Evolutionary conservation across 2,329 filamentous ascomycete species (phyloP), one percentile per base, ranked within the genome.

Genomic region (Ophiostoma perfectum): DNA sequence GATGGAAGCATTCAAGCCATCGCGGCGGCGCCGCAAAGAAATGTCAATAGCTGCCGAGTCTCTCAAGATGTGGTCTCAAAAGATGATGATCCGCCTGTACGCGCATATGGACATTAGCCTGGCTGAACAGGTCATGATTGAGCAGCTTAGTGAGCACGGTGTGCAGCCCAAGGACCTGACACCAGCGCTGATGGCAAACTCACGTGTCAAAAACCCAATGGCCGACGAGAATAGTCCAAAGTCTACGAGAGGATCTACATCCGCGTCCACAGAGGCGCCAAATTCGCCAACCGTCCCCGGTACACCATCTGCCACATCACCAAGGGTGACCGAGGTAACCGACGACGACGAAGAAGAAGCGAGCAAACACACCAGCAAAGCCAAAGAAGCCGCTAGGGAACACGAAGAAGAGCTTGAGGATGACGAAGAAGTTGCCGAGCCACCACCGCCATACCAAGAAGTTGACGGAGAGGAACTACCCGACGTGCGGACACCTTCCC

Each of bases 121-220:
- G 36, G 89, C 86, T 14, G 95, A 99, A 78, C 95, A 99, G 81
- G 83, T 99, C 77, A 99, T 99, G 95, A 97, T 99, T 73, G 95
- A 99, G 80, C 95, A 99, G 78, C 83, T 99, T 69, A 90, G 91
- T 12, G 91, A 95, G 69, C 95, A 99, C 78, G 95, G 94, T 4
- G 93, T 99, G 6, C 83, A 92, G 71, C 90, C 95, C 0, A 81
- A 83, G 62, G 95, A 99, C 77, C 81, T 99, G 69, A 93, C 92
- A 0, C 90, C 91, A 0, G 86, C 91, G 0, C 82, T 99, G 62
- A 96, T 96, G 89, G 88, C 92, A 71, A 99, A 98, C 78, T 87
- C 95, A 12, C 86, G 93, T 66, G 93, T 99, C 45, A 92, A 92
- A 75, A 99, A 99, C 75, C 95, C 95, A 5, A 90, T 95, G 84